phyloP scores from a whole-genome alignment of 164 flowering plant species.

The Vitis riparia region DNA sequence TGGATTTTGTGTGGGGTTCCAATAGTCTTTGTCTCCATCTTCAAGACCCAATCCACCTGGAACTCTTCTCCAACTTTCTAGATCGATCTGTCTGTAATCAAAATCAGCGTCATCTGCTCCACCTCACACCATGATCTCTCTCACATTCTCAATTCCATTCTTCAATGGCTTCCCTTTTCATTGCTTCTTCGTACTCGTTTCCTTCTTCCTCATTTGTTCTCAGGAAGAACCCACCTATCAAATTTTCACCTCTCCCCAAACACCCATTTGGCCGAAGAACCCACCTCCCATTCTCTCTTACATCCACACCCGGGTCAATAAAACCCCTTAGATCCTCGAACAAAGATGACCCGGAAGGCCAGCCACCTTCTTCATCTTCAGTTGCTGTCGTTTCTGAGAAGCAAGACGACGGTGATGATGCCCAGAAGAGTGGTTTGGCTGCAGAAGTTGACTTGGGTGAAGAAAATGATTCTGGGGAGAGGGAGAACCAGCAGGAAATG shows the following conservation, averaged over 20 bases:
- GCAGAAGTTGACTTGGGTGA: conserved; percentile 10
- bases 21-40: conserved; percentile 13
- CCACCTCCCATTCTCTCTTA: conserved; percentile 16
- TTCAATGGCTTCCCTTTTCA: conserved; percentile 32
- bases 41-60: conserved; percentile 19
- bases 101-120: background rate
- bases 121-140: conserved; percentile 6
- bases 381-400: conserved; percentile 34
- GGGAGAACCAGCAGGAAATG: conserved; percentile 56
- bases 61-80: conserved; percentile 53
- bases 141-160: background rate
- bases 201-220: conserved; percentile 9
- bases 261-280: conserved; percentile 11
- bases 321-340: conserved; percentile 28
- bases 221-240: conserved; percentile 4
- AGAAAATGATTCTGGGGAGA: conserved; percentile 16
- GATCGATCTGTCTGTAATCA: conserved; percentile 20
- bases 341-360: conserved; percentile 36
- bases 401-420: conserved; percentile 4
- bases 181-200: conserved; percentile 17
- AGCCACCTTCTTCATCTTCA: conserved; percentile 34
- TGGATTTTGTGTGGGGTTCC: conserved; percentile 4
- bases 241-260: conserved; percentile 12
- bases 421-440: conserved; percentile 19
- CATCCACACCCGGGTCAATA: conserved; percentile 14